A percentile compares a stretch with the other conserved stretches of the same genome.
These are phyloP conservation scores for Hippophae rhamnoides DNA, from an alignment of 306 rosid genomes.

Conservation along the genomic window DNA sequence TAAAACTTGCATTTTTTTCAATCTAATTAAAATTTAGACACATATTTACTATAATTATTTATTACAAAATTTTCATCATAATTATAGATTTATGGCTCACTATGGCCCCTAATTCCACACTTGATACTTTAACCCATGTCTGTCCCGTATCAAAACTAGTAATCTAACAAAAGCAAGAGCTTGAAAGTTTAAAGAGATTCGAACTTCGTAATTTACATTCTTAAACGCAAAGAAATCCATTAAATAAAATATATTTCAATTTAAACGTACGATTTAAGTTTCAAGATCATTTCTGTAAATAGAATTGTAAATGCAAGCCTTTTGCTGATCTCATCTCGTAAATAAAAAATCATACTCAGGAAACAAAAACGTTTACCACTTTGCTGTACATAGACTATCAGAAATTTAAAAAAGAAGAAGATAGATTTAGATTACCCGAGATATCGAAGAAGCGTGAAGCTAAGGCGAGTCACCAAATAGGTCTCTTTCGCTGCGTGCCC, in stretches of 20 bases:
- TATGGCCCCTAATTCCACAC: no score
- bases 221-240: background rate
- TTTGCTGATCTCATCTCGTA: no score
- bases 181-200: background rate
- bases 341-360: background rate
- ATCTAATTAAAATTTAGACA: no score
- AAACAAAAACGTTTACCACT: background rate
- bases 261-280: no score
- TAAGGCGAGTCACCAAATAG: conserved; percentile 54
- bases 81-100: no score
- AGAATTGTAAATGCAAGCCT: background rate
- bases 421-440: conserved; percentile 48
- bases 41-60: no score
- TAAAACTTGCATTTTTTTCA: no score
- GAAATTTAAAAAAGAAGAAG: background rate
- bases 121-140: no score
- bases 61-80: no score
- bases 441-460: conserved; percentile 68
- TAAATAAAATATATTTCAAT: no score
- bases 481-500: conserved; percentile 74
- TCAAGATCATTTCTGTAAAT: no score
- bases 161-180: background rate
- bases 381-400: background rate
- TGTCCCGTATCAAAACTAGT: no score
- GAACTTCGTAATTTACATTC: background rate